A percentile compares a stretch with the other conserved stretches of the same genome.
Conservation (phyloP, 345 rosid species). For the Murraya paniculata region DNA sequence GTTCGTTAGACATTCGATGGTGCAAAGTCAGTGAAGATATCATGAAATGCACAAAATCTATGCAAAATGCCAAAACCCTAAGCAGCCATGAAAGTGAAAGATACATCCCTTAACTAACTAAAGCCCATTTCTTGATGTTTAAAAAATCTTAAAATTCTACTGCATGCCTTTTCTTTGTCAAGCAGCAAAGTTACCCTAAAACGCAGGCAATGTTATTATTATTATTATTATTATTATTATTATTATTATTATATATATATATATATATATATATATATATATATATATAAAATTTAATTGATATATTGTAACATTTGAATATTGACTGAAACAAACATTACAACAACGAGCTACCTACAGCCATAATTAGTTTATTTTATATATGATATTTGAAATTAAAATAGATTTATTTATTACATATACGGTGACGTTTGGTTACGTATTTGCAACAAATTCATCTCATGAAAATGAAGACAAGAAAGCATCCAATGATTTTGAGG, state of each 20-base stretch:
- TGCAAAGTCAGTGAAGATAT: not conserved
- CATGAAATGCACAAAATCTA: not conserved
- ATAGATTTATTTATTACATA: too few species aligned
- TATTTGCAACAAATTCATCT: not conserved
- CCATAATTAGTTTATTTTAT: not conserved
- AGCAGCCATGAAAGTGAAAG: not conserved
- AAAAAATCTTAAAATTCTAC: not conserved
- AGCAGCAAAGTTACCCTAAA: not conserved
- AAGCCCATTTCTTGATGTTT: not conserved
- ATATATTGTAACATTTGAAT: too few species aligned
- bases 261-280: too few species aligned
- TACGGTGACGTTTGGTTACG: not conserved
- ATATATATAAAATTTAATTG: too few species aligned
- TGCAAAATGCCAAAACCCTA: not conserved
- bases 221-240: too few species aligned
- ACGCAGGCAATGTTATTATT: not conserved
- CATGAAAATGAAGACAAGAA: not conserved
- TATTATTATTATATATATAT: too few species aligned
- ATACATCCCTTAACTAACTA: too few species aligned
- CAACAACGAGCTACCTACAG: not conserved
- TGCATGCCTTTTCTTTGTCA: not conserved
- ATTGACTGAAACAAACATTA: not conserved
- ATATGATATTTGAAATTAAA: too few species aligned
- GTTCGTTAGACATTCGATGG: not conserved
- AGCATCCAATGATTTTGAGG: conserved; percentile 9